Conservation (phyloP, 495 filamentous ascomycete genomes). For the Xylaria sp. region DNA sequence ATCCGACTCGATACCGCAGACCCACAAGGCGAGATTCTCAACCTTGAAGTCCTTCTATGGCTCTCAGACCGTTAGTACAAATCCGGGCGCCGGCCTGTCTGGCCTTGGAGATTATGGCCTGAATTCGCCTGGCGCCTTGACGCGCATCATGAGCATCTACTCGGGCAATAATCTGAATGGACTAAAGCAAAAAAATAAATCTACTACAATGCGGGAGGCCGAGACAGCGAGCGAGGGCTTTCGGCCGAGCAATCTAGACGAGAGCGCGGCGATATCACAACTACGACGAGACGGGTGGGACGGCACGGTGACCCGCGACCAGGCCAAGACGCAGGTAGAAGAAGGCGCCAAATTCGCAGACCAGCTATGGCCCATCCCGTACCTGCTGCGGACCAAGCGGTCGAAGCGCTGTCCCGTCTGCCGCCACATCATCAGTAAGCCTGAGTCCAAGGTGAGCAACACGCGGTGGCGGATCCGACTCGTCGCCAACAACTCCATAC, state of each 20-base stretch:
- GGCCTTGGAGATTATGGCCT: constrained; percentile 69
- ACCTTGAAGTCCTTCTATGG: constrained; percentile 75
- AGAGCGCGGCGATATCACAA: constrained; percentile 57
- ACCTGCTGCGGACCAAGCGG: constrained; percentile 86
- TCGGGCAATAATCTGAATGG: constrained; percentile 65
- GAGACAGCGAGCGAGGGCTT: constrained; percentile 72
- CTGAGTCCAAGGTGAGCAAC: constrained; percentile 85
- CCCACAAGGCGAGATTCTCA: constrained; percentile 56
- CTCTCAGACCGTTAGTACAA: constrained; percentile 68
- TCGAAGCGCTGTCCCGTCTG: constrained; percentile 91
- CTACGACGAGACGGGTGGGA: constrained; percentile 51
- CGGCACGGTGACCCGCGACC: constrained; percentile 47
- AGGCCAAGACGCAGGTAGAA: constrained; percentile 57
- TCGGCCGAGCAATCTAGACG: constrained; percentile 56
- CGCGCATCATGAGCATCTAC: constrained; percentile 91
- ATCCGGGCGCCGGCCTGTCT: constrained; percentile 58
- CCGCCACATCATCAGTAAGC: constrained; percentile 93
- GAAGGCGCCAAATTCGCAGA: constrained; percentile 57
- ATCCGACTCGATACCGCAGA: constrained; percentile 29
- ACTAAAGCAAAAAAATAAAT: constrained; percentile 72
- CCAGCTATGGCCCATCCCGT: constrained; percentile 78
- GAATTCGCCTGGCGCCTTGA: constrained; percentile 77
- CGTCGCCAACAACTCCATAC: constrained; percentile 88
- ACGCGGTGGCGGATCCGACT: constrained; percentile 90
- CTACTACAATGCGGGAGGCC: constrained; percentile 79